Conservation (phyloP, 2,329 filamentous ascomycete genomes). For the Scytalidium lignicola region DNA sequence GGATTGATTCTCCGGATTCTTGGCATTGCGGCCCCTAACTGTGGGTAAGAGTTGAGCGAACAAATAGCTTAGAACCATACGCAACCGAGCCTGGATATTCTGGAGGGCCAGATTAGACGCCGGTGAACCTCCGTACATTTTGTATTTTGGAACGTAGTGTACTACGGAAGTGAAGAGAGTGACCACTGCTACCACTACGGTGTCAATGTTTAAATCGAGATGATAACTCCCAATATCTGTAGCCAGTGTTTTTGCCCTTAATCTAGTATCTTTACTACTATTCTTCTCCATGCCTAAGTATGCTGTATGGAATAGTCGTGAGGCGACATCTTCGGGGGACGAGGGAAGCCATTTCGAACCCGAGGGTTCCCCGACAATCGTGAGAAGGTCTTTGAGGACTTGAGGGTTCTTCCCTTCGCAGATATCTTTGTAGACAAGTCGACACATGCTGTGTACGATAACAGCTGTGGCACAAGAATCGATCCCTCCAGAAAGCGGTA, state of each 20-base stretch:
- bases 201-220: constrained; percentile 68
- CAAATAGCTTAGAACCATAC: constrained; percentile 62
- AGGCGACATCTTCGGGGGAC: constrained; percentile 50
- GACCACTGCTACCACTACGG: constrained; percentile 54
- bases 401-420: too few species aligned
- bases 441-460: too few species aligned
- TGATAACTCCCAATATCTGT: constrained; percentile 66
- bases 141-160: constrained; percentile 55
- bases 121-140: constrained; percentile 49
- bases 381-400: too few species aligned
- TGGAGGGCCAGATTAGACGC: constrained; percentile 51
- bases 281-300: constrained; percentile 70
- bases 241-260: constrained; percentile 57
- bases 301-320: constrained; percentile 55
- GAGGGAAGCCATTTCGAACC: too few species aligned
- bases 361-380: too few species aligned
- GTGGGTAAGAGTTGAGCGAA: constrained; percentile 54
- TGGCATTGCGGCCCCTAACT: too few species aligned
- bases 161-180: constrained; percentile 54
- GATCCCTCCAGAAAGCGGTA: too few species aligned
- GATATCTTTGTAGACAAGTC: too few species aligned
- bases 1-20: constrained; percentile 51
- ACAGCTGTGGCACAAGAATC: too few species aligned
- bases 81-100: constrained; percentile 57
- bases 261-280: constrained; percentile 42